Percentiles rank a stretch among this genome's conserved stretches.
Conservation (phyloP, 1,139 yeast genomes). For the Wickerhamomyces sp. region DNA sequence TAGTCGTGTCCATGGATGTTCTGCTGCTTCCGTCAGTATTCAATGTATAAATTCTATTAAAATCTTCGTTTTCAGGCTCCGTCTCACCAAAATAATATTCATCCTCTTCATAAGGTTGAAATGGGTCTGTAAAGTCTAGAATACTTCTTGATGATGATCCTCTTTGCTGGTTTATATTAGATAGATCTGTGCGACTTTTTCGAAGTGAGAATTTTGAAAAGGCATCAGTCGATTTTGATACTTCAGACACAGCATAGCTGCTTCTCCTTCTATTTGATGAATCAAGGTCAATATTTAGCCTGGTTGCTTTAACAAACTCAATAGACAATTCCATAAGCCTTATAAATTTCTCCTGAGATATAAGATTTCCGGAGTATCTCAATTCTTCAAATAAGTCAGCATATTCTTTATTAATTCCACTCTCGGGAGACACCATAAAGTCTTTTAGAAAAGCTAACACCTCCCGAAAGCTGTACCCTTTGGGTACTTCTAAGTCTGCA, state of each 20-base stretch:
- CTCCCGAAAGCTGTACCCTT: constrained; percentile 44
- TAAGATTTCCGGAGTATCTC: constrained; percentile 61
- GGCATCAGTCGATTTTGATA: constrained; percentile 10
- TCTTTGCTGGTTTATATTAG: not conserved
- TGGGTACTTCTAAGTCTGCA: constrained; percentile 36
- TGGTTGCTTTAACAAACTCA: constrained; percentile 22
- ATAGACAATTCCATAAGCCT: constrained; percentile 49
- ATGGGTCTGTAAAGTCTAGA: not conserved
- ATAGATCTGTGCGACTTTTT: constrained; percentile 1
- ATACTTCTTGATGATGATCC: not conserved
- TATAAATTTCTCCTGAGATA: constrained; percentile 56
- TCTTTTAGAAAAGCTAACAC: constrained; percentile 28
- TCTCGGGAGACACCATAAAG: constrained; percentile 18
- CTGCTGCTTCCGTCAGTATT: constrained; percentile 6
- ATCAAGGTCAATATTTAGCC: constrained; percentile 3
- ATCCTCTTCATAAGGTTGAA: constrained; percentile 1
- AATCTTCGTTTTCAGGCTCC: not conserved
- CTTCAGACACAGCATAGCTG: constrained; percentile 7
- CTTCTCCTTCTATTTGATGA: not conserved
- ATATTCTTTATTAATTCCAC: constrained; percentile 33
- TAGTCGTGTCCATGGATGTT: constrained; percentile 1
- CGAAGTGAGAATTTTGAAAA: constrained; percentile 9
- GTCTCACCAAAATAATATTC: not conserved
- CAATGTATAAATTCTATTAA: constrained; percentile 5
- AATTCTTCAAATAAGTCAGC: constrained; percentile 63